Percentiles rank a stretch among this genome's conserved stretches.
These are phyloP conservation scores for Fusarium circinatum DNA, from an alignment of 2,329 filamentous ascomycete genomes.

Conservation along the genomic window DNA sequence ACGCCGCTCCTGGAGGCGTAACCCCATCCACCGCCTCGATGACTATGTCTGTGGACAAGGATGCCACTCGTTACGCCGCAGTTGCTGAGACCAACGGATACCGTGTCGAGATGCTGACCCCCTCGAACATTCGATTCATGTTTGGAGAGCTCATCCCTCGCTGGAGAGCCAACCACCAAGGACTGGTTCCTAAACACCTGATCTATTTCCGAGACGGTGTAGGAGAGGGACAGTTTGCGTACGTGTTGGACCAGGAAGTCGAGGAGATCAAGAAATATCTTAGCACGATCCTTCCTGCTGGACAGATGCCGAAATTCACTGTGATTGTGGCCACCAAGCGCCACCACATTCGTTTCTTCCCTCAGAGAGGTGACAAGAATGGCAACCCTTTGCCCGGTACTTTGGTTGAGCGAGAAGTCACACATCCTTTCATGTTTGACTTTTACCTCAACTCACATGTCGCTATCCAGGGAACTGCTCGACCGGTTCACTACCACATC, in stretches of 20 bases:
- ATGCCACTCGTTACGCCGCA: slow-evolving; percentile 80
- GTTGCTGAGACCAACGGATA: slow-evolving; percentile 84
- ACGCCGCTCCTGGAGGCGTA: slow-evolving; percentile 74
- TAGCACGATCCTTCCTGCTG: slow-evolving; percentile 47
- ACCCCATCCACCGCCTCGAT: slow-evolving; percentile 86
- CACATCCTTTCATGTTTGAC: slow-evolving; percentile 89
- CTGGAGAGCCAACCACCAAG: slow-evolving; percentile 70
- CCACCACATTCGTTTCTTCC: slow-evolving; percentile 94
- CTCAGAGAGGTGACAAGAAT: slow-evolving; percentile 76
- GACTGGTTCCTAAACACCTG: slow-evolving; percentile 70
- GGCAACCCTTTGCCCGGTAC: slow-evolving; percentile 87
- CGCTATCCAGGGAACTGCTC: slow-evolving; percentile 93
- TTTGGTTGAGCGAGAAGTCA: slow-evolving; percentile 88
- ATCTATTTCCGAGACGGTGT: slow-evolving; percentile 96
- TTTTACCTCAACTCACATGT: slow-evolving; percentile 74
- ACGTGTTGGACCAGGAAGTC: slow-evolving; percentile 84
- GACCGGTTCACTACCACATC: slow-evolving; percentile 92
- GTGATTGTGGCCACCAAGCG: slow-evolving; percentile 93
- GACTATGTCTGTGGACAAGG: slow-evolving; percentile 80
- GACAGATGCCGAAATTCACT: slow-evolving; percentile 73
- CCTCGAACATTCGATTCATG: slow-evolving; percentile 72
- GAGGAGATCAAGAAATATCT: slow-evolving; percentile 73
- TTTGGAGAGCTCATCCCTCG: slow-evolving; percentile 70
- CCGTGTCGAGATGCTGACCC: slow-evolving; percentile 80
- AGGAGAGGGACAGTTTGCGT: slow-evolving; percentile 83